Evolutionary conservation across 2,329 filamentous ascomycete genomes (phyloP), one percentile per base, ranked within the genome.

Genomic region (Metarhizium guizhouense): DNA sequence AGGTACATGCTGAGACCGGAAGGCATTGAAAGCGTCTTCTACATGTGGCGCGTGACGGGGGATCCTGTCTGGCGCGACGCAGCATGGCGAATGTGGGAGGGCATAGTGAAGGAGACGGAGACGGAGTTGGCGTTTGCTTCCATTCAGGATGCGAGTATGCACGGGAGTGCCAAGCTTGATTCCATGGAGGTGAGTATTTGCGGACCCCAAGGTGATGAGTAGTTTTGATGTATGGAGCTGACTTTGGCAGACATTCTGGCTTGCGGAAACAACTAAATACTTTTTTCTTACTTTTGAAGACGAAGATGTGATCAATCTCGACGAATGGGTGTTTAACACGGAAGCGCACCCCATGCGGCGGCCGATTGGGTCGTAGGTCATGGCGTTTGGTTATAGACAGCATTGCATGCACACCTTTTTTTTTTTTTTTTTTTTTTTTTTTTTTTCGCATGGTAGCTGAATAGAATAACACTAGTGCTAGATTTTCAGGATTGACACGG

Each of bases 181-280:
- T 77, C 77, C n/a, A 85, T 86, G 82, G 83, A 89, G 70, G 57
- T 56, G 76, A 67, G 72, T 71, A 53, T 53, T 58, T 7, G 25
- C 25, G 25, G 25, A 3, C 25, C 5, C n/a, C 4, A 48, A 25
- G 11, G 38, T 25, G 30, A 36, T 18, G 45, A 4, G 29, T 51
- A 2, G 18, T 0, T 0, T 3, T 32, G 16, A 45, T 25, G 25
- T 8, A 14, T 13, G 11, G 18, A n/a, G 30, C 6, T 3, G 18
- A 8, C 14, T 11, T 5, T 16, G 38, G 20, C 51, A 77, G 74
- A 79, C 76, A 54, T 90, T 89, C 65, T 91, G 87, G 85, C 74
- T 88, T 62, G 84, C 84, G 3, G 87, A 91, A 74, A 91, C 86
- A 45, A 70, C 89, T 61, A 92, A 90, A 70, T 90, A 90, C 63